Percentiles rank a stretch among this genome's conserved stretches.
Conservation (phyloP, 495 filamentous ascomycete genomes). For the Neurospora discreta region DNA sequence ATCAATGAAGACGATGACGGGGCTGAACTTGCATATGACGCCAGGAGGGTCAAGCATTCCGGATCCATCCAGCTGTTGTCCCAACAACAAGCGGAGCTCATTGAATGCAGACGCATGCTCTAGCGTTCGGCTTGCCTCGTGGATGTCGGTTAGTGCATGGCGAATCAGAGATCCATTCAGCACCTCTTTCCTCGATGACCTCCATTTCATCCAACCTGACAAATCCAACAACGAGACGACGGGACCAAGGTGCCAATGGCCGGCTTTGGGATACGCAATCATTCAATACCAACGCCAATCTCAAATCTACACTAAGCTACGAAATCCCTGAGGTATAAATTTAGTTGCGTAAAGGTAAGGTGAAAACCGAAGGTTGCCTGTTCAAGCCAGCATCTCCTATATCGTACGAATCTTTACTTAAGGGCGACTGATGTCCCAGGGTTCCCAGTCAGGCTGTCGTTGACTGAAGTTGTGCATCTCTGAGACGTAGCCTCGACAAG, state of each 20-base stretch:
- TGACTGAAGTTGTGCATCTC: conserved; percentile 10
- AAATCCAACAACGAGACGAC: neutral
- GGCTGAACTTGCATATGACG: neutral
- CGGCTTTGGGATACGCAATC: too few species aligned
- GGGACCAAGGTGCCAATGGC: neutral
- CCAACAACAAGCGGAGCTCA: neutral
- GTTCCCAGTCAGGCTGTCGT: neutral
- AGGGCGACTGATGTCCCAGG: neutral
- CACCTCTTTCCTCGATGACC: neutral
- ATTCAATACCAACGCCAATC: neutral
- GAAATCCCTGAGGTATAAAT: neutral
- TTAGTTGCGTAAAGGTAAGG: neutral
- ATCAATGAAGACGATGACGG: neutral
- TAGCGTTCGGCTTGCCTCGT: neutral
- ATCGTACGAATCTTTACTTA: neutral
- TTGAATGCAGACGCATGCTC: neutral
- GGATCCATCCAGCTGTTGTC: neutral
- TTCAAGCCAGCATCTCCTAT: neutral
- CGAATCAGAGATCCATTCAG: neutral
- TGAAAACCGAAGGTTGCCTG: neutral
- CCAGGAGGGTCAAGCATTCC: neutral
- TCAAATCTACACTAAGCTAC: neutral
- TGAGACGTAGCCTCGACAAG: conserved; percentile 13
- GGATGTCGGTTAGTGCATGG: neutral
- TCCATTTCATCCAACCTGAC: neutral